Evolutionary conservation across 2,329 filamentous ascomycete genomes (phyloP), one percentile per base, ranked within the genome.

Genomic region (Fusarium succisae): DNA sequence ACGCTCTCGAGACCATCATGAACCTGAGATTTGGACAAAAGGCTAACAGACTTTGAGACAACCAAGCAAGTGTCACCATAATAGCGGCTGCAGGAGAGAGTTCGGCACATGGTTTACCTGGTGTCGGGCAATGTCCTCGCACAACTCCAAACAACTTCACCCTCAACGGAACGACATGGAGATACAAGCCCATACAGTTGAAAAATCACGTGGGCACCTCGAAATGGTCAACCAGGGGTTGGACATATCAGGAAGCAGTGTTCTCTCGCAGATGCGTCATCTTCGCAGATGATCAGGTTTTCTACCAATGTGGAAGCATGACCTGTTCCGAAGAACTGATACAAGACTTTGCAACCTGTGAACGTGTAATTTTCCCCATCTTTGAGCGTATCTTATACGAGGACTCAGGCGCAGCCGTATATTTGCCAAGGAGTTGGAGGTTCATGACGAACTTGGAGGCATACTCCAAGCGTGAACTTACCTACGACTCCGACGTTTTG

Each of bases 311-410:
- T 32, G 47, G 28, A 14, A 2, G 47, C 11, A 50, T 50, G 47
- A n/a, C 47, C 3, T 50, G 28, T 13, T 15, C 28, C 0, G 28
- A 50, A 8, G 47, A 32, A n/a, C 4, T 3, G 15, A 13, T 32
- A 7, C 5, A 32, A 6, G 47, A 32, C 3, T 18, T 18, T n/a
- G 3, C 8, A 4, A 50, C 0, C 3, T 32, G 28, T 8, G 28
- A 18, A 50, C 7, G 11, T 6, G 8, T 3, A 2, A 1, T 4
- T 7, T 50, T n/a, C 3, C 47, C 47, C 5, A 32, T 32, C 5
- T 50, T 50, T 32, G 22, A 50, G 8, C 47, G 28, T 2, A 32
- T 48, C 0, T 0, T 2, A 17, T 12, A 13, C 14, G 0, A 50
- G 12, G 47, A 50, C 14, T 17, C 26, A n/a, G 20, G 4, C 0